These are phyloP conservation scores for Vaccinium macrocarpon DNA, from an alignment of 148 eudicot genomes.

Conservation along the genomic window DNA sequence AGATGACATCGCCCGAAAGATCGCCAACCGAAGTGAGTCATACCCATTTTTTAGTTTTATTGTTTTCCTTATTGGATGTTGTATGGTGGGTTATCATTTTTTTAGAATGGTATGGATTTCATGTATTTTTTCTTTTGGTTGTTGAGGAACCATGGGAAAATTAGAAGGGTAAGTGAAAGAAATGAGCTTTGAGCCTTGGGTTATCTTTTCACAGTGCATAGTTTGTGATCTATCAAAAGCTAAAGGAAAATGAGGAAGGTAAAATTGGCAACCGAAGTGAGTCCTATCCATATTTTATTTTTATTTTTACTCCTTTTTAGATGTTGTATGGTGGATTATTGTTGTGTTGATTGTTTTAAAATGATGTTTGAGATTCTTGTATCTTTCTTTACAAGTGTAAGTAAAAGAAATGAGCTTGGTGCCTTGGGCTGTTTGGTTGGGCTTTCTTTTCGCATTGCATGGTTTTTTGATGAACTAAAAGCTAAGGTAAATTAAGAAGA, in stretches of 20 bases:
- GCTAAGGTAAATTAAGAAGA: background rate
- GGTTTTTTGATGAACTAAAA: background rate
- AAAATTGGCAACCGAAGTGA: background rate
- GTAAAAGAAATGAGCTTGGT: constrained; percentile 3
- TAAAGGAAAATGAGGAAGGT: background rate
- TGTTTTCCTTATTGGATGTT: background rate
- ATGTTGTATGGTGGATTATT: no score
- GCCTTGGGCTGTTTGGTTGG: background rate
- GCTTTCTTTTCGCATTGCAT: background rate
- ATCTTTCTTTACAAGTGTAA: background rate
- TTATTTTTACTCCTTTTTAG: no score
- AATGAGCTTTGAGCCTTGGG: background rate
- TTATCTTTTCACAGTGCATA: background rate
- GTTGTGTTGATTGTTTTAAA: no score
- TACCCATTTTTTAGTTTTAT: background rate
- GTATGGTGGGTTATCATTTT: background rate
- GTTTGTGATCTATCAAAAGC: background rate
- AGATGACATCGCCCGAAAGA: constrained; percentile 65
- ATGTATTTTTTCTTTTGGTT: background rate
- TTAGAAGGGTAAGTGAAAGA: background rate
- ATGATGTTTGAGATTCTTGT: no score
- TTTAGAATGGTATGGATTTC: background rate
- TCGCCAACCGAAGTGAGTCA: constrained; percentile 74
- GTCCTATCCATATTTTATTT: no score
- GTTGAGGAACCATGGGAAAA: background rate